Conservation (phyloP, 495 filamentous ascomycete species). For the Penicillium verhagenii region DNA sequence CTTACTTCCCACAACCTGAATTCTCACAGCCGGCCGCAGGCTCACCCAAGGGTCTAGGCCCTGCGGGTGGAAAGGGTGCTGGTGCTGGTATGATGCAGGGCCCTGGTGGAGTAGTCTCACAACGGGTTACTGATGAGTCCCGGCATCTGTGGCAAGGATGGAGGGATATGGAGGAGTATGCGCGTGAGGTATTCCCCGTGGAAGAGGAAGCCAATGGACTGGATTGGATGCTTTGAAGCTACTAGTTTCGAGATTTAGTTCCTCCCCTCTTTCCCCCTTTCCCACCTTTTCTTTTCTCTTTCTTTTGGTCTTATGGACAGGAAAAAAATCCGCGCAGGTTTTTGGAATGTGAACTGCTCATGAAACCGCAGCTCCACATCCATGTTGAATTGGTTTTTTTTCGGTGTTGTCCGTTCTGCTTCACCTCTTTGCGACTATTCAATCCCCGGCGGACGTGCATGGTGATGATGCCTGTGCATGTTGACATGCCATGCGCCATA, state of each 20-base stretch:
- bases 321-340: background rate
- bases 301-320: background rate
- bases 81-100: slow-evolving; percentile 56
- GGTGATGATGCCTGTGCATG: slow-evolving; percentile 35
- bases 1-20: slow-evolving; percentile 61
- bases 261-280: slow-evolving; percentile 8
- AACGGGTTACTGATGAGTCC: slow-evolving; percentile 66
- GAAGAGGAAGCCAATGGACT: slow-evolving; percentile 93
- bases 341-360: background rate
- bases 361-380: background rate
- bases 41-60: slow-evolving; percentile 53
- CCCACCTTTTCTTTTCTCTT: slow-evolving; percentile 3
- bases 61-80: slow-evolving; percentile 62
- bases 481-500: slow-evolving; percentile 13
- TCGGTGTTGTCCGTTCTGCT: background rate
- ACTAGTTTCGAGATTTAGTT: background rate
- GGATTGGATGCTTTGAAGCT: slow-evolving; percentile 74
- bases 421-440: slow-evolving; percentile 15
- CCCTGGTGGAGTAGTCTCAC: slow-evolving; percentile 50
- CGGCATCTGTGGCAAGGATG: slow-evolving; percentile 86
- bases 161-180: slow-evolving; percentile 92
- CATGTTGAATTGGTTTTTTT: background rate
- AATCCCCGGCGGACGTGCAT: slow-evolving; percentile 26
- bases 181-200: slow-evolving; percentile 87
- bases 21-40: slow-evolving; percentile 47